Percentiles rank a stretch among this genome's conserved stretches.
Conservation (phyloP, 192 early-diverging fungal genomes). For the Thoreauomyces humboldtii region DNA sequence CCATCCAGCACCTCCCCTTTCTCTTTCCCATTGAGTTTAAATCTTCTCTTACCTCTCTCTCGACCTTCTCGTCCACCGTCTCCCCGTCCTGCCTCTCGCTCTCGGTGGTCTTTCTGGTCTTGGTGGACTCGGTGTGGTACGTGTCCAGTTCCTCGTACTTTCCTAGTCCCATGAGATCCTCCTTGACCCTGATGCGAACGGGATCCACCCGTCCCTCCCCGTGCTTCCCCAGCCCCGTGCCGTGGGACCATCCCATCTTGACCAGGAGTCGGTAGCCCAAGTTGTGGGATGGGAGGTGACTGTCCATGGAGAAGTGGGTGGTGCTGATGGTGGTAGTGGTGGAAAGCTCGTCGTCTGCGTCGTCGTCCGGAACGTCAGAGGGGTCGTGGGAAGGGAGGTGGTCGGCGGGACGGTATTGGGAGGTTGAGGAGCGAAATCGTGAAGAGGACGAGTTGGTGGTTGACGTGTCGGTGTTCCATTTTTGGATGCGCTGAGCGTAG, state of each 20-base stretch:
- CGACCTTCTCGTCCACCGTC: slow-evolving; percentile 50
- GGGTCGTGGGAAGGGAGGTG: too few relatives aligned
- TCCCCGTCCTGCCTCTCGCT: slow-evolving; percentile 67
- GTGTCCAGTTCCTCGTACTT: slow-evolving; percentile 49
- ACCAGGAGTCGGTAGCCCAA: slow-evolving; percentile 63
- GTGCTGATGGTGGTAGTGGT: too few relatives aligned
- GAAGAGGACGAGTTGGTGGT: too few relatives aligned
- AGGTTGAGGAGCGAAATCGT: too few relatives aligned
- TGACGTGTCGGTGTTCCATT: too few relatives aligned
- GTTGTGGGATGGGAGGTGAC: slow-evolving; percentile 58
- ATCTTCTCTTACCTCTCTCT: slow-evolving; percentile 53
- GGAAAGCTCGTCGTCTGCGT: too few relatives aligned
- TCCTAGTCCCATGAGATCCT: slow-evolving; percentile 66
- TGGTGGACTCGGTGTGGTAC: slow-evolving; percentile 55
- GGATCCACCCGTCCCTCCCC: slow-evolving; percentile 68
- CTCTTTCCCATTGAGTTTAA: too few relatives aligned
- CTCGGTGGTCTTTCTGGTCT: slow-evolving; percentile 61
- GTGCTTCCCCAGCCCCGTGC: slow-evolving; percentile 55
- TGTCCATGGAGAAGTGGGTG: slow-evolving; percentile 52
- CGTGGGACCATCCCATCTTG: slow-evolving; percentile 72
- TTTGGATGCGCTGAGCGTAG: too few relatives aligned
- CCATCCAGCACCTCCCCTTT: too few relatives aligned
- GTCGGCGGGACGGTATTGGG: too few relatives aligned
- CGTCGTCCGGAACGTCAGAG: too few relatives aligned
- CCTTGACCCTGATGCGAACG: slow-evolving; percentile 64